Base-by-base conservation (phyloP, 352 stramenopile genomes). In the Globisporangium spiculum region DNA sequence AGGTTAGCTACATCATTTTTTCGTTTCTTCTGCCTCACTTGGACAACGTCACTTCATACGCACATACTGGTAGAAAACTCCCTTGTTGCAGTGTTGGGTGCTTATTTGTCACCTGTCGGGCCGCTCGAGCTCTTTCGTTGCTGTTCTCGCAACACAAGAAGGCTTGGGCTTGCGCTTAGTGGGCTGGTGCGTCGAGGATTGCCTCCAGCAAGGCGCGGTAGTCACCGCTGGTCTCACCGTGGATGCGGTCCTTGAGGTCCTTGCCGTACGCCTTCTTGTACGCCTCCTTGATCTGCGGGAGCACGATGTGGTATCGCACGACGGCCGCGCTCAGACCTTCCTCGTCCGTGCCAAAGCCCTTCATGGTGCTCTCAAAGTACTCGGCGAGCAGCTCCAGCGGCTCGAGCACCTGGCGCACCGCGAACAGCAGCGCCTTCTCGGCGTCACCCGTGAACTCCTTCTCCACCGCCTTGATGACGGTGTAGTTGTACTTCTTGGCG, bases 191-290 rank as follows among this genome's bases (percentile, higher is more conserved):
- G 53, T 94, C 76, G 26, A 86, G 80, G 18, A 94, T 73, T 8
- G 74, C 67, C n/a, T 91, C 69, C 64, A 91, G 71, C 32, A 94
- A 71, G n/a, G 80, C 78, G 53, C 86, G 82, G 75, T 80, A 91
- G 77, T 93, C 82, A 64, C 86, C 86, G 72, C 86, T 92, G 41
- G 79, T 80, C 74, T 94, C 86, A 46, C 86, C 84, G 70, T 94
- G 77, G 69, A 94, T 92, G 69, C 86, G 83, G 59, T 94, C 84
- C 62, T 84, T 86, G 41, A 94, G 78, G 59, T 91, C 83, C 76
- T 89, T 91, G 53, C 75, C 76, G 75, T 92, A 93, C 64, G 66
- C 75, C 68, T 92, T 87, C 77, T 92, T 86, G 78, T 92, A 94
- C 36, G 82, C 82, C 30, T 86, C 76, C 68, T 82, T 83, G 76